These are phyloP conservation scores for Vigna reflexopilosa DNA, from an alignment of 306 rosid species.

Conservation along the genomic window DNA sequence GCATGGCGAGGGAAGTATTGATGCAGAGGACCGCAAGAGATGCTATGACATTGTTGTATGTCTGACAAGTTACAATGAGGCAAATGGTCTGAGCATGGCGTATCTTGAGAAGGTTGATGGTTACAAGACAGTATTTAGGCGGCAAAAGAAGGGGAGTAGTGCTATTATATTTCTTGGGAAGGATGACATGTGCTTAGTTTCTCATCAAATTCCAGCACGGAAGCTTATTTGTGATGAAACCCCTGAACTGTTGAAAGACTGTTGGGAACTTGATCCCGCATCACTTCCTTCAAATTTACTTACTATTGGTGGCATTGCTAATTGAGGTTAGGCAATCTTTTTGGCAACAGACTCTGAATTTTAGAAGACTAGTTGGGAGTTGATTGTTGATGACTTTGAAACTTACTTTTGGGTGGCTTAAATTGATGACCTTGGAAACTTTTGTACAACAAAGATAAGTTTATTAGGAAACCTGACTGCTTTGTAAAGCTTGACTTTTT, in stretches of 20 bases:
- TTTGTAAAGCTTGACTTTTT: constrained; percentile 42
- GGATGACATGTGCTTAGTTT: constrained; percentile 61
- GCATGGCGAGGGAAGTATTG: constrained; percentile 56
- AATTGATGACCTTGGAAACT: constrained; percentile 23
- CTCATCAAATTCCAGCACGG: constrained; percentile 90
- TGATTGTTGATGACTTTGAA: constrained; percentile 71
- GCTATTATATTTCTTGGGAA: constrained; percentile 72
- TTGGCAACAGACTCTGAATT: constrained; percentile 50
- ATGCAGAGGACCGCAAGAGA: constrained; percentile 46
- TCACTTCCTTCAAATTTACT: constrained; percentile 86
- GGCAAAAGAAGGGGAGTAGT: constrained; percentile 72
- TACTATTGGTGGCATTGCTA: constrained; percentile 47
- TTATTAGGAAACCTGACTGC: constrained; percentile 31
- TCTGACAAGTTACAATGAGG: constrained; percentile 77
- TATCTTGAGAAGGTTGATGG: constrained; percentile 92
- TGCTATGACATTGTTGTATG: constrained; percentile 72
- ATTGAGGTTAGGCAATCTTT: constrained; percentile 55
- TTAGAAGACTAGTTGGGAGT: constrained; percentile 65
- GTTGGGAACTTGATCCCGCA: constrained; percentile 98
- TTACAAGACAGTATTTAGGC: constrained; percentile 81
- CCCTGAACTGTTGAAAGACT: constrained; percentile 64
- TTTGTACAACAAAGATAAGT: constrained; percentile 4
- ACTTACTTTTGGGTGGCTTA: constrained; percentile 46
- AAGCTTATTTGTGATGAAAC: constrained; percentile 67
- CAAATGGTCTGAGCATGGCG: constrained; percentile 78